Percentiles rank a stretch among this genome's conserved stretches.
Conservation (phyloP, 331 rosid species). For the Pyrus hybrid region DNA sequence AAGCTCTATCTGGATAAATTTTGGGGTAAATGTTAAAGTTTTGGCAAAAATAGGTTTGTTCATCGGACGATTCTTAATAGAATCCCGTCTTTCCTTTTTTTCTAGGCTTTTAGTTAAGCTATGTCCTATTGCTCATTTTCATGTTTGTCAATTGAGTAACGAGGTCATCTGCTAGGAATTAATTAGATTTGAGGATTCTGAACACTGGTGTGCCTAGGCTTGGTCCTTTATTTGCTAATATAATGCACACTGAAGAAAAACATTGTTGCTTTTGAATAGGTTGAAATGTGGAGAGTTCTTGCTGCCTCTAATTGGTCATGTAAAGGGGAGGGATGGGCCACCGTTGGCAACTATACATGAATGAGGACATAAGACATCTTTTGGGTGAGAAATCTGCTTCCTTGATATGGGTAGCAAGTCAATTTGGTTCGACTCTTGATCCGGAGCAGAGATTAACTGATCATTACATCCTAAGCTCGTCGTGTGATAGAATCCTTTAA, state of each 20-base stretch:
- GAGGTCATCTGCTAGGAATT: neutral
- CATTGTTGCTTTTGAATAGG: constrained; percentile 34
- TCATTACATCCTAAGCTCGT: constrained; percentile 81
- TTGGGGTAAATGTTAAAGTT: neutral
- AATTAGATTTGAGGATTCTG: neutral
- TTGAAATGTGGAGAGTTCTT: constrained; percentile 93
- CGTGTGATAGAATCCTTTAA: constrained; percentile 79
- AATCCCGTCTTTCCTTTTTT: neutral
- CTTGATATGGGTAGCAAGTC: constrained; percentile 96
- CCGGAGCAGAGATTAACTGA: constrained; percentile 79
- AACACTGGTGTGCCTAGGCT: neutral
- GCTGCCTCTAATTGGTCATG: constrained; percentile 81
- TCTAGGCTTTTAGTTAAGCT: neutral
- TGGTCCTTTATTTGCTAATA: neutral
- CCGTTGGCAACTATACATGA: constrained; percentile 84
- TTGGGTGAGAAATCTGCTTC: constrained; percentile 92
- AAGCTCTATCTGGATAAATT: neutral
- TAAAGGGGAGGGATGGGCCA: constrained; percentile 68
- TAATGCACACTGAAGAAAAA: neutral
- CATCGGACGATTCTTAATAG: neutral
- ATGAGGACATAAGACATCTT: constrained; percentile 66
- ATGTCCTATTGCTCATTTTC: no score
- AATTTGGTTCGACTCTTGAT: constrained; percentile 81
- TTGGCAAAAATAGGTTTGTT: neutral
- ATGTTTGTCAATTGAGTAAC: neutral